Conservation (phyloP, 129 eudicot genomes). For the Saussurea involucrata region DNA sequence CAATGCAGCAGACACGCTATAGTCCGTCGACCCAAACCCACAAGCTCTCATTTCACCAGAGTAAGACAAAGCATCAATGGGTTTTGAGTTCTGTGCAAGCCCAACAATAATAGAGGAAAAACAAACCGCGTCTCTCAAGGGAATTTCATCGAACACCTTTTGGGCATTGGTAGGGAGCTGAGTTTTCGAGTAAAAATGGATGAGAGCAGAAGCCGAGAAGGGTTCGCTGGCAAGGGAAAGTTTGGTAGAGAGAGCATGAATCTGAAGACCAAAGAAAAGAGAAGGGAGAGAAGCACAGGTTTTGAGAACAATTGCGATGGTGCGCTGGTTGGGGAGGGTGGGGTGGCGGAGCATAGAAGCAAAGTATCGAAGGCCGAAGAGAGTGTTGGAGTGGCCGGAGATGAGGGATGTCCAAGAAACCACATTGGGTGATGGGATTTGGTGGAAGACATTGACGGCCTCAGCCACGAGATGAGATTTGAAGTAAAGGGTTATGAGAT, state of each 20-base stretch:
- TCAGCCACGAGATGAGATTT: constrained; percentile 40
- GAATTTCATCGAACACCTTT: constrained; percentile 75
- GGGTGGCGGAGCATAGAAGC: constrained; percentile 83
- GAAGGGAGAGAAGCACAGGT: constrained; percentile 49
- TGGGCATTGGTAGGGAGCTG: constrained; percentile 33
- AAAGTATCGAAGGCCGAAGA: constrained; percentile 42
- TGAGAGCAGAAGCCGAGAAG: constrained; percentile 55
- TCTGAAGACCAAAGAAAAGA: constrained; percentile 45
- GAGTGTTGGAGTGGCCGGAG: constrained; percentile 58
- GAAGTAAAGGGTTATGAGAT: constrained; percentile 69
- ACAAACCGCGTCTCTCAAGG: constrained; percentile 54
- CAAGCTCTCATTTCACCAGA: constrained; percentile 56
- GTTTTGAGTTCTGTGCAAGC: constrained; percentile 50
- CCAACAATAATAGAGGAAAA: constrained; percentile 71
- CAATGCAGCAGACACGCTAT: constrained; percentile 70
- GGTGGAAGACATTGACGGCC: constrained; percentile 49
- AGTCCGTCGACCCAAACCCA: constrained; percentile 46
- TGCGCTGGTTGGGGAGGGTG: constrained; percentile 65
- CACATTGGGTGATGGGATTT: constrained; percentile 65
- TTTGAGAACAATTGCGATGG: constrained; percentile 54
- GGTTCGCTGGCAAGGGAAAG: constrained; percentile 36
- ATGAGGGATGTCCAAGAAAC: constrained; percentile 85
- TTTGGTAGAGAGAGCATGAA: constrained; percentile 55
- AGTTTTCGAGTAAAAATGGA: constrained; percentile 49
- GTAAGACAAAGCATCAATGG: constrained; percentile 53